These are phyloP conservation scores for Isochrysis galbana DNA, from an alignment of 78 protist genomes.

Conservation along the genomic window DNA sequence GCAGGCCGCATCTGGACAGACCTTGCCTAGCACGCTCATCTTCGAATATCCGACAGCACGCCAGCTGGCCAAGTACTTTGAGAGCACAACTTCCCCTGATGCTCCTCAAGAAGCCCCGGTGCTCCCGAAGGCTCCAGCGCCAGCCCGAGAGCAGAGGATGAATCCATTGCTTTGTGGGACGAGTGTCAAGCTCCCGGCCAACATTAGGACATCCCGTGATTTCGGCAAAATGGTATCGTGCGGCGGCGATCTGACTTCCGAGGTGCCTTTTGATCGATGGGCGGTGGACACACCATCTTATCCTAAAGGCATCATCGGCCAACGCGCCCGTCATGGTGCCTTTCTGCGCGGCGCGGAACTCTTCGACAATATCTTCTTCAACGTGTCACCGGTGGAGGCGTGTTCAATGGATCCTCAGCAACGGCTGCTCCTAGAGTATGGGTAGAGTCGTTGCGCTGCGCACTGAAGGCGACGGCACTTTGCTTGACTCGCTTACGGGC, in stretches of 20 bases:
- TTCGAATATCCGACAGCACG: no score
- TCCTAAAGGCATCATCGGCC: neutral
- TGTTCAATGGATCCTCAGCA: slow-evolving; percentile 21
- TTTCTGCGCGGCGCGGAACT: neutral
- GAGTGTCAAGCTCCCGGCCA: neutral
- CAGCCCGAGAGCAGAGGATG: no score
- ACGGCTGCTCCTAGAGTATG: neutral
- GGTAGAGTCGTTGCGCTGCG: neutral
- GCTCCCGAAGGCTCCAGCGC: no score
- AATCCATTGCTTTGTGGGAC: no score
- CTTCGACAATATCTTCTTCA: neutral
- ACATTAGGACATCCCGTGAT: neutral
- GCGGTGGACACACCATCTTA: no score
- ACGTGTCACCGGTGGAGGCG: neutral
- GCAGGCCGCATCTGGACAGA: no score
- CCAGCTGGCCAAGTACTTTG: neutral
- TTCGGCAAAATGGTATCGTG: neutral
- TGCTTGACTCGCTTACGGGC: neutral
- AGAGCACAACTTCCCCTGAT: no score
- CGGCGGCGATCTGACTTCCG: neutral
- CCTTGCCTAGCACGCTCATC: no score
- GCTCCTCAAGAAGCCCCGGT: no score
- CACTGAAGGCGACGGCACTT: neutral
- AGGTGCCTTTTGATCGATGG: neutral
- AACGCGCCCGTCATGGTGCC: neutral